A percentile compares a stretch with the other conserved stretches of the same genome.
These are phyloP conservation scores for Candida labiduridarum DNA, from an alignment of 1,139 yeast genomes.

Conservation along the genomic window DNA sequence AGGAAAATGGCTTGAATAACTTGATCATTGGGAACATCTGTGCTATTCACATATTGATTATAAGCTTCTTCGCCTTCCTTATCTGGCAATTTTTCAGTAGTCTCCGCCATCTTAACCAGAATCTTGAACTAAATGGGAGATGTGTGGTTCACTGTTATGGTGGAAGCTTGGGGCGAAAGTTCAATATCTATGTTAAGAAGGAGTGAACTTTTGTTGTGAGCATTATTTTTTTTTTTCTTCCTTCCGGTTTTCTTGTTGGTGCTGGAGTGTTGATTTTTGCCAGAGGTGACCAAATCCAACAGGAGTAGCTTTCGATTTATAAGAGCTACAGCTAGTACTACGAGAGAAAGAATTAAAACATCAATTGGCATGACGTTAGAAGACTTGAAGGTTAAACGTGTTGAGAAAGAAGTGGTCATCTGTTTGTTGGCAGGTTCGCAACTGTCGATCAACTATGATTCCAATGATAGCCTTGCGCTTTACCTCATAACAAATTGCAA, in stretches of 20 bases:
- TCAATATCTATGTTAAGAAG: neutral
- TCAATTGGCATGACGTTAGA: slow-evolving; percentile 8
- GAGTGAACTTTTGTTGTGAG: neutral
- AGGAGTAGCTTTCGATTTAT: too few species aligned
- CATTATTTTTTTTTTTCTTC: neutral
- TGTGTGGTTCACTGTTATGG: neutral
- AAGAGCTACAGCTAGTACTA: too few species aligned
- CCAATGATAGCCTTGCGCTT: slow-evolving; percentile 18
- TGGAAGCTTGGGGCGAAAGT: neutral
- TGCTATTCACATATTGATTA: slow-evolving; percentile 20
- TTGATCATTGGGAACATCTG: slow-evolving; percentile 35
- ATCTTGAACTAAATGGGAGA: neutral
- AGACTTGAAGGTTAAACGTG: neutral
- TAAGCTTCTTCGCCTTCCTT: slow-evolving; percentile 15
- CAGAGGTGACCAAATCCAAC: too few species aligned
- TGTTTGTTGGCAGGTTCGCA: slow-evolving; percentile 8
- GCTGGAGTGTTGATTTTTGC: neutral
- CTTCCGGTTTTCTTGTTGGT: neutral
- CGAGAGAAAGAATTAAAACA: too few species aligned
- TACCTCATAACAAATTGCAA: slow-evolving; percentile 25
- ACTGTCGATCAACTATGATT: slow-evolving; percentile 15
- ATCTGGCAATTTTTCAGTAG: neutral
- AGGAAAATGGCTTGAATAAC: slow-evolving; percentile 43
- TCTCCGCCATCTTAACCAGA: slow-evolving; percentile 8
- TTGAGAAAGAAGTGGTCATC: slow-evolving; percentile 7